Base-by-base conservation (phyloP, 768 basidiomycete species). In the Calocybe gangraenosa region DNA sequence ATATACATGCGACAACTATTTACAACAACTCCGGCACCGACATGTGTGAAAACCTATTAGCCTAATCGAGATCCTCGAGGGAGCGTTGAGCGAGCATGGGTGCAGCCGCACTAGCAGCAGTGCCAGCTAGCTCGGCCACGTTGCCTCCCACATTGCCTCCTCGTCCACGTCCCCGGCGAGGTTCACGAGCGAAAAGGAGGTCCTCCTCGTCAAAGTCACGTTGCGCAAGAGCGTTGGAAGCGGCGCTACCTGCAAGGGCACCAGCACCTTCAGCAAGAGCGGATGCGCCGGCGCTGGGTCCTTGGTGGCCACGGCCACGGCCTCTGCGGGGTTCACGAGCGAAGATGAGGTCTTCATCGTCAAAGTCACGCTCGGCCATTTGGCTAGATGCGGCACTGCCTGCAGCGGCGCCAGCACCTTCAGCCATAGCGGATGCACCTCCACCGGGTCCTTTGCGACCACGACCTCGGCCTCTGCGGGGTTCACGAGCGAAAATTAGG, bases 81-180 rank as follows among this genome's bases (percentile, higher is more conserved):
- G n/a, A 15, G 17, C 46, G 46, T 14, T 22, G 20, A 20, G 39
- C 39, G 11, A 42, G 20, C 33, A 39, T 35, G 11, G 45, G 39
- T n/a, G 37, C 45, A n/a, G 45, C 46, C 10, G 39, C 39, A 18
- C 31, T 34, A 10, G 39, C 46, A 35, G 38, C 46, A 19, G 32
- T 28, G 20, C 39, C 46, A 25, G 39, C 39, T 14, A 36, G 33
- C 21, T 37, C 25, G 5, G 39, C 46, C 0, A 39, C 32, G 25
- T 28, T 28, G 25, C 25, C 11, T 28, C 25, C 25, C 25, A 28
- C 11, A 14, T 21, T 30, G 14, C 34, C 34, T n/a, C 34, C 34
- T 7, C 7, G 5, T n/a, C 34, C n/a, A n/a, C n/a, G 34, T 14
- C 14, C 14, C 14, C 34, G 6, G 13, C 34, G 34, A n/a, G 34